These are phyloP conservation scores for Fusarium brevicatenulatum DNA, from an alignment of 2,329 filamentous ascomycete genomes.

Conservation along the genomic window DNA sequence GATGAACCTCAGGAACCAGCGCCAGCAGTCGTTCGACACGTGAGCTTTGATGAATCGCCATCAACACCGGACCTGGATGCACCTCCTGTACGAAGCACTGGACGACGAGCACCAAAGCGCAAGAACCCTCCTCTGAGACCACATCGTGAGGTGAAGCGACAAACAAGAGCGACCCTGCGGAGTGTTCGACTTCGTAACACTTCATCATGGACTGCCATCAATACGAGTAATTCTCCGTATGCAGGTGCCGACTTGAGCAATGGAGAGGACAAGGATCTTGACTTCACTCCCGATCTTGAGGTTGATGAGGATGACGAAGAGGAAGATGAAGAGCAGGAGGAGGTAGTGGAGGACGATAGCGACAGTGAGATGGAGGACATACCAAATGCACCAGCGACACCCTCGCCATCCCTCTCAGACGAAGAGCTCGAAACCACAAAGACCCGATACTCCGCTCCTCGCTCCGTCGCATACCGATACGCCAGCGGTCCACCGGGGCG, in stretches of 20 bases:
- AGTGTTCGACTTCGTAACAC: neutral
- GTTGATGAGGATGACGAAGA: neutral
- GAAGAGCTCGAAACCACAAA: neutral
- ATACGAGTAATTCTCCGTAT: neutral
- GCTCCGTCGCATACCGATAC: slow-evolving; percentile 27
- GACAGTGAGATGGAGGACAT: neutral
- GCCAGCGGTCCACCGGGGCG: slow-evolving; percentile 23
- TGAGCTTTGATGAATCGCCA: slow-evolving; percentile 19
- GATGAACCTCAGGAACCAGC: neutral
- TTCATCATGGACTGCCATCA: slow-evolving; percentile 9
- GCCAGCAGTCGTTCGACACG: neutral
- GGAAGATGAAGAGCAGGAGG: neutral
- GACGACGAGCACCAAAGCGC: slow-evolving; percentile 12
- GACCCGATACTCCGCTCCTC: slow-evolving; percentile 34
- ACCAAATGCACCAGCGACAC: neutral
- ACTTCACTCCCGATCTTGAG: neutral
- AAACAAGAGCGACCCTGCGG: neutral
- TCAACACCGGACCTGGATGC: slow-evolving; percentile 13
- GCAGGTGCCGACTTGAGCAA: neutral
- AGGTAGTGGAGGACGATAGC: neutral
- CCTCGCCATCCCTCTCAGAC: neutral
- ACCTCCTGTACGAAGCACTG: slow-evolving; percentile 29
- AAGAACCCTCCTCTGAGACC: neutral
- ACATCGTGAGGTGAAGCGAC: neutral
- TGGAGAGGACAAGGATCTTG: neutral